Conservation (phyloP, 805 yeast genomes). For the Zygosaccharomyces bailii region DNA sequence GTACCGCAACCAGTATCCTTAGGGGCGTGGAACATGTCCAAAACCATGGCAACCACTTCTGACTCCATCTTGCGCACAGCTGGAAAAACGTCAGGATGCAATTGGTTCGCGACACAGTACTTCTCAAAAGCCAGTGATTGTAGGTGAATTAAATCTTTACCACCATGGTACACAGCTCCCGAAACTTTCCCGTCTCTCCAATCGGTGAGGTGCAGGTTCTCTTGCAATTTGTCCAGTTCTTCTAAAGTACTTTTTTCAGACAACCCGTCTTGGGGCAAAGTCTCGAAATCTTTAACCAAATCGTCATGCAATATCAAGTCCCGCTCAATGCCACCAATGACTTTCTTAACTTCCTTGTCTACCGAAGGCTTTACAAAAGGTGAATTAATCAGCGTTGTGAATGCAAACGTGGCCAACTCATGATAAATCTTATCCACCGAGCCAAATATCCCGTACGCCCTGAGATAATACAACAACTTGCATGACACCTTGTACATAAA, state of each 20-base stretch:
- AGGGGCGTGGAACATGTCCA: constrained; percentile 79
- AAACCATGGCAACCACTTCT: constrained; percentile 89
- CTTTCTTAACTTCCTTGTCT: constrained; percentile 53
- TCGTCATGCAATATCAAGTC: constrained; percentile 56
- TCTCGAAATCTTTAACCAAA: constrained; percentile 41
- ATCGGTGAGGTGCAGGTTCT: constrained; percentile 56
- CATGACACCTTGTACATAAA: constrained; percentile 14
- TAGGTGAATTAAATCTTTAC: constrained; percentile 64
- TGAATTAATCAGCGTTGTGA: constrained; percentile 39
- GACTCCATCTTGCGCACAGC: constrained; percentile 96
- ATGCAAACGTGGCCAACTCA: constrained; percentile 26
- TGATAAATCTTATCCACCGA: constrained; percentile 20
- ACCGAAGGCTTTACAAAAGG: constrained; percentile 58
- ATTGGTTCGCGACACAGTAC: constrained; percentile 85
- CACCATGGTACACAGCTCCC: constrained; percentile 97
- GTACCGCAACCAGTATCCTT: constrained; percentile 60
- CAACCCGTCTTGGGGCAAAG: constrained; percentile 61
- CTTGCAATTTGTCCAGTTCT: constrained; percentile 49
- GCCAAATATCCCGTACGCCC: constrained; percentile 43
- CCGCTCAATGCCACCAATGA: constrained; percentile 48
- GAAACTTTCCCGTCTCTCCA: constrained; percentile 87
- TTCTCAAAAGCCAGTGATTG: constrained; percentile 74
- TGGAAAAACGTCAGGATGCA: constrained; percentile 96
- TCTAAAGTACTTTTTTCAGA: constrained; percentile 43
- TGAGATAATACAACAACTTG: constrained; percentile 18